Conservation (phyloP, 176 grass and related monocot genomes). For the Carex parvula region DNA sequence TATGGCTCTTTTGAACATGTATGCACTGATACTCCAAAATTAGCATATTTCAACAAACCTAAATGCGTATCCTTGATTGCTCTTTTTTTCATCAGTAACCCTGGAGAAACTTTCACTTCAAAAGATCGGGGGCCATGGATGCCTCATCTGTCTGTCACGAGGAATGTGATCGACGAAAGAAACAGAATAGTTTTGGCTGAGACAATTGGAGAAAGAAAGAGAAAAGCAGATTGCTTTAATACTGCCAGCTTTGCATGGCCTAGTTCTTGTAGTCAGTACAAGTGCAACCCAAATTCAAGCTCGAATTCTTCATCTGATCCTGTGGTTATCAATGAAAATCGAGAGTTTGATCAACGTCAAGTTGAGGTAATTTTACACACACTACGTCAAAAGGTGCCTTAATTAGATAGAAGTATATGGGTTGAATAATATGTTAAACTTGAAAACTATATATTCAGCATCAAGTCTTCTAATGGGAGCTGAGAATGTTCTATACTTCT, state of each 20-base stretch:
- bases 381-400: neutral
- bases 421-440: neutral
- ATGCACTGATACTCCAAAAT: neutral
- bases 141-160: neutral
- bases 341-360: neutral
- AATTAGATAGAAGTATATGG: neutral
- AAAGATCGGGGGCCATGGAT: neutral
- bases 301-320: slow-evolving; percentile 2
- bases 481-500: neutral
- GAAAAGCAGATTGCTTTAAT: slow-evolving; percentile 3
- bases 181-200: neutral
- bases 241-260: neutral
- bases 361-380: neutral
- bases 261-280: neutral
- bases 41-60: neutral
- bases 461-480: neutral
- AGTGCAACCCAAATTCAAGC: neutral
- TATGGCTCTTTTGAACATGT: neutral
- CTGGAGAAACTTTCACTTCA: neutral
- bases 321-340: slow-evolving; percentile 1
- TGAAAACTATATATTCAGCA: neutral
- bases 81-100: neutral
- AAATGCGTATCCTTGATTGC: neutral
- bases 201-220: neutral
- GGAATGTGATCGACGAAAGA: neutral